These are phyloP conservation scores for Penstemon barbatus DNA, from an alignment of 257 asterid species.

Conservation along the genomic window DNA sequence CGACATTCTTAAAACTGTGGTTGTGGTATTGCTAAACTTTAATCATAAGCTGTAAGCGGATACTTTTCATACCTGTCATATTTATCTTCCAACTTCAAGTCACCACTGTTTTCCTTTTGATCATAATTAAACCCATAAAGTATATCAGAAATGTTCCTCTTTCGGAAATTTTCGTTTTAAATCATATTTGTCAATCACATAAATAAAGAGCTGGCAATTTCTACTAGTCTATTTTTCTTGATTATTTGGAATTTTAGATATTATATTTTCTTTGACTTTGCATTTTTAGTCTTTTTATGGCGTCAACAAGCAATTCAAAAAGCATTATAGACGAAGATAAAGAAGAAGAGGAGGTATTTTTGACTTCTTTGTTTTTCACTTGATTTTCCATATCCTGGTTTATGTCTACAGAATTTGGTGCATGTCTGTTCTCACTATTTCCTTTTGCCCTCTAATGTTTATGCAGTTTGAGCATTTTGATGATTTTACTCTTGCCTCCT, in stretches of 20 bases:
- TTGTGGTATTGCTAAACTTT: no score
- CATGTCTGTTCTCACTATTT: background rate
- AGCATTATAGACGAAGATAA: slow-evolving; percentile 41
- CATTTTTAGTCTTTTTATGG: slow-evolving; percentile 34
- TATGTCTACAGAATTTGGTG: slow-evolving; percentile 3
- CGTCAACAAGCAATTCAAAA: slow-evolving; percentile 46
- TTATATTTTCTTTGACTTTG: background rate
- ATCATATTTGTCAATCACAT: background rate
- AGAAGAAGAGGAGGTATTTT: slow-evolving; percentile 51
- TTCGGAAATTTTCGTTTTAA: background rate
- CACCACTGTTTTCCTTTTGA: background rate
- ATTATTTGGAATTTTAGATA: background rate
- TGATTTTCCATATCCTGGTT: slow-evolving; percentile 3
- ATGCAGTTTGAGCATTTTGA: slow-evolving; percentile 85
- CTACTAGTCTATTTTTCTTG: background rate
- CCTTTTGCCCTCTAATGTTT: slow-evolving; percentile 9
- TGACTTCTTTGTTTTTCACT: background rate
- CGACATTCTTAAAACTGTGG: no score
- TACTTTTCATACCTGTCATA: no score
- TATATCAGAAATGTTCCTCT: background rate
- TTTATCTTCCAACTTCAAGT: background rate
- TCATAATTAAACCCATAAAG: background rate
- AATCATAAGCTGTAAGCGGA: no score
- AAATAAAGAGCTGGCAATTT: background rate
- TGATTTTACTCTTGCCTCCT: slow-evolving; percentile 87